A percentile compares a stretch with the other conserved stretches of the same genome.
These are phyloP conservation scores for Xeromyces bisporus DNA, from an alignment of 495 filamentous ascomycete genomes.

Conservation along the genomic window DNA sequence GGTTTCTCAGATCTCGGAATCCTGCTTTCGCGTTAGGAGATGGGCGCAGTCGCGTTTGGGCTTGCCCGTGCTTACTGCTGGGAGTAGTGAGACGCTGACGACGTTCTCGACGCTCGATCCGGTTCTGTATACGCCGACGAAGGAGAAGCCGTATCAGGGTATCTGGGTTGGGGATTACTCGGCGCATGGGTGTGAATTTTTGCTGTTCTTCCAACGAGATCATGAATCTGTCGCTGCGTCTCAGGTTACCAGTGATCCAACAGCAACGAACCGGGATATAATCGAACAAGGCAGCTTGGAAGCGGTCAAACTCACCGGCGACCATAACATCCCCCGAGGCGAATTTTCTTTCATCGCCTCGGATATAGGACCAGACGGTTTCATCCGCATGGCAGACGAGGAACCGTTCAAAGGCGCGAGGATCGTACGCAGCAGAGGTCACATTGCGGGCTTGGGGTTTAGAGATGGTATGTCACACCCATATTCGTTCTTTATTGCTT, in stretches of 20 bases:
- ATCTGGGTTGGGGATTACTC: slow-evolving; percentile 89
- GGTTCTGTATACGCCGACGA: slow-evolving; percentile 55
- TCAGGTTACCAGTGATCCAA: slow-evolving; percentile 1
- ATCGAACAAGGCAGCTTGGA: slow-evolving; percentile 41
- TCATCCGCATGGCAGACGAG: slow-evolving; percentile 44
- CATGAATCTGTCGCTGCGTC: slow-evolving; percentile 2
- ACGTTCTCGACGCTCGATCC: slow-evolving; percentile 65
- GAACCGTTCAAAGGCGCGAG: slow-evolving; percentile 53
- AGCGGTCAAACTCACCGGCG: slow-evolving; percentile 81
- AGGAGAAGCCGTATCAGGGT: slow-evolving; percentile 64
- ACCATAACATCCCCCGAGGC: slow-evolving; percentile 74
- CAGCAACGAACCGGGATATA: neutral
- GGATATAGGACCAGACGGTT: slow-evolving; percentile 50
- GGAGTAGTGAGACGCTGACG: slow-evolving; percentile 45
- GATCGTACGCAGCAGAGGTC: slow-evolving; percentile 59
- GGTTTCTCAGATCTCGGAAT: slow-evolving; percentile 38
- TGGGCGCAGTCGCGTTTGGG: slow-evolving; percentile 43
- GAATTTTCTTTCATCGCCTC: slow-evolving; percentile 63
- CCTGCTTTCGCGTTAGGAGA: slow-evolving; percentile 52
- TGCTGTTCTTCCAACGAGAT: slow-evolving; percentile 60
- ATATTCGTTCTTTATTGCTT: neutral
- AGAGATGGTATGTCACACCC: slow-evolving; percentile 38
- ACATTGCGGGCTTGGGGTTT: slow-evolving; percentile 59
- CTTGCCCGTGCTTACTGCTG: slow-evolving; percentile 17
- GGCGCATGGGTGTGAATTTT: slow-evolving; percentile 75